phyloP scores from a whole-genome alignment of 208 protist genomes.

The Sergeia podlipaevii region DNA sequence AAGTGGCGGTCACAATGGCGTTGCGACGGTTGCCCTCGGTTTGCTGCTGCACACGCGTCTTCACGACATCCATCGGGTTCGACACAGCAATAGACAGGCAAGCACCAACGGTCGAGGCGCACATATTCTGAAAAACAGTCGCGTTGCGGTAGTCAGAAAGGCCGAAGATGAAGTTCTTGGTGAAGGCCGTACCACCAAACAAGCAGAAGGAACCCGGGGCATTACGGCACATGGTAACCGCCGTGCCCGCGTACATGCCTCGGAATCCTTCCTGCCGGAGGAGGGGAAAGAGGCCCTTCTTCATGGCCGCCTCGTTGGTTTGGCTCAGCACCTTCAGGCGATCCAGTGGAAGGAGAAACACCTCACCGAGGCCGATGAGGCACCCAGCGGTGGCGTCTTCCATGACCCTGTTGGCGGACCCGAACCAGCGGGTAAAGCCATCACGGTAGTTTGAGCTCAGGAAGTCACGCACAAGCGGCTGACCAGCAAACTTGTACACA shows the following conservation, averaged over 20 bases:
- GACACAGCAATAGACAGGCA: slow-evolving; percentile 82
- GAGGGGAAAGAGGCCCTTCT: slow-evolving; percentile 52
- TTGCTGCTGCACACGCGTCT: slow-evolving; percentile 89
- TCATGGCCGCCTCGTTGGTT: slow-evolving; percentile 81
- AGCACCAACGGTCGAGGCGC: slow-evolving; percentile 75
- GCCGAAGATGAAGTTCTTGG: slow-evolving; percentile 80
- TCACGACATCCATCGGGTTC: slow-evolving; percentile 92
- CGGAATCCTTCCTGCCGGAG: slow-evolving; percentile 73
- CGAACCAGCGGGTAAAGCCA: slow-evolving; percentile 52
- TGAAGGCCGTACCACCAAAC: slow-evolving; percentile 87
- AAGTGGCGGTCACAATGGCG: slow-evolving; percentile 30
- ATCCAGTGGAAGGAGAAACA: slow-evolving; percentile 87
- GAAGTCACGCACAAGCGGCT: slow-evolving; percentile 83
- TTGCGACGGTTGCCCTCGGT: slow-evolving; percentile 44
- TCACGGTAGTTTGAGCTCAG: slow-evolving; percentile 33
- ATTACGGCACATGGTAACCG: slow-evolving; percentile 87
- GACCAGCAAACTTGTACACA: slow-evolving; percentile 91
- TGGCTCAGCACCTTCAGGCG: slow-evolving; percentile 90
- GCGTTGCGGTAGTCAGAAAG: slow-evolving; percentile 74
- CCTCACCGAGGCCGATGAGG: slow-evolving; percentile 85
- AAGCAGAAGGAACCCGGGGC: slow-evolving; percentile 89
- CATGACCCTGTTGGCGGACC: slow-evolving; percentile 53
- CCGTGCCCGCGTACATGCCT: slow-evolving; percentile 83
- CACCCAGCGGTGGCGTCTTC: slow-evolving; percentile 76
- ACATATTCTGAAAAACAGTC: slow-evolving; percentile 85